Evolutionary conservation across 352 stramenopile species (phyloP).

Genomic region (Plasmopara viticola): DNA sequence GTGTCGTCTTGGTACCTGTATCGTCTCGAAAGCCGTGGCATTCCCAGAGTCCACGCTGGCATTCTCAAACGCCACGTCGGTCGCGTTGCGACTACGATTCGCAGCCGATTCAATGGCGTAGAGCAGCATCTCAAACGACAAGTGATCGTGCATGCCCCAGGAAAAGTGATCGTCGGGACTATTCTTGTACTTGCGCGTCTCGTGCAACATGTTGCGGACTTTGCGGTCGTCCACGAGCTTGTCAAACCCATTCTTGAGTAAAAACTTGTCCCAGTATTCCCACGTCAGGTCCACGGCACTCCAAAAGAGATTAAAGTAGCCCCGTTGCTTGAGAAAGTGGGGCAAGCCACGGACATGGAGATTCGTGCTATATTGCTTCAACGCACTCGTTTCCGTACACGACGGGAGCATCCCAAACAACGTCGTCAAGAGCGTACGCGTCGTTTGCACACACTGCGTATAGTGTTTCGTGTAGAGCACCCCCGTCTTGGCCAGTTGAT

Average conservation of each 20-base stretch:
- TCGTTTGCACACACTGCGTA: conserved; percentile 60
- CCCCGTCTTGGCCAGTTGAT: conserved; percentile 42
- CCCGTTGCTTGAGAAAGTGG: conserved; percentile 59
- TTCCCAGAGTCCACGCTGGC: background rate
- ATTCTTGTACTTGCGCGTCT: conserved; percentile 48
- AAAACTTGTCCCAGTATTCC: conserved; percentile 68
- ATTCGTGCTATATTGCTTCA: conserved; percentile 52
- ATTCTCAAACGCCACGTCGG: conserved; percentile 1
- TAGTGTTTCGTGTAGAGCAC: conserved; percentile 68
- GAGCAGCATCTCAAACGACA: conserved; percentile 69
- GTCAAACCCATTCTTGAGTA: conserved; percentile 58
- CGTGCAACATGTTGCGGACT: conserved; percentile 59
- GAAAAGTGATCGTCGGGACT: conserved; percentile 56
- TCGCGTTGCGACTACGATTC: conserved; percentile 28
- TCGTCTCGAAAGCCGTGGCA: background rate
- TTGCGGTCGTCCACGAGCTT: conserved; percentile 63
- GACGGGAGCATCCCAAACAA: conserved; percentile 68
- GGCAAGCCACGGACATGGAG: conserved; percentile 46
- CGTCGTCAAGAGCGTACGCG: conserved; percentile 59
- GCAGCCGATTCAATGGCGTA: conserved; percentile 48
- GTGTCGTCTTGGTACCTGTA: conserved; percentile 19
- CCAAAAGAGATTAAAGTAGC: conserved; percentile 72
- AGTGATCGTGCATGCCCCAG: conserved; percentile 64
- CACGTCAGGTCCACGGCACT: conserved; percentile 53
- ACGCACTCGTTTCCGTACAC: conserved; percentile 54